These are phyloP conservation scores for Sarocladium kiliense DNA, from an alignment of 2,329 filamentous ascomycete genomes.

Conservation along the genomic window DNA sequence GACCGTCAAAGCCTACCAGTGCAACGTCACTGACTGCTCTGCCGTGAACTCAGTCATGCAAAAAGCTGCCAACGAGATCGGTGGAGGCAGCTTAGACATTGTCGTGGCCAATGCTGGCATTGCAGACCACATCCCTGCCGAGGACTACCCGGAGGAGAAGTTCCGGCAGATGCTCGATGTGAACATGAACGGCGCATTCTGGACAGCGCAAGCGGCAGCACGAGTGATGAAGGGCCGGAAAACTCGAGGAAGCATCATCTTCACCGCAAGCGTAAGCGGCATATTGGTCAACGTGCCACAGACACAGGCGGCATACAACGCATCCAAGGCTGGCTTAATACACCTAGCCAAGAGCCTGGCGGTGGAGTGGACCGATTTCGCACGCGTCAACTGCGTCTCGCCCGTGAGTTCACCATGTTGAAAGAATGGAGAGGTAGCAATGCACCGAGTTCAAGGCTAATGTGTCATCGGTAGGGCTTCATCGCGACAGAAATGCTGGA, in stretches of 20 bases:
- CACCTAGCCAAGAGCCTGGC: constrained; percentile 55
- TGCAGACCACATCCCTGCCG: constrained; percentile 27
- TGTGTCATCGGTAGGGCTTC: constrained; percentile 12
- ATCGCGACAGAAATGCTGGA: constrained; percentile 19
- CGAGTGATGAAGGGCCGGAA: constrained; percentile 27
- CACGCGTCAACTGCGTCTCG: constrained; percentile 62
- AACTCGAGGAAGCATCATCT: constrained; percentile 31
- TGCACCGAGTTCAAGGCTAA: background rate
- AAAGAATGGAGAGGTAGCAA: no score
- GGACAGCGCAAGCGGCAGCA: constrained; percentile 36
- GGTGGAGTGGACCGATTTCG: constrained; percentile 68
- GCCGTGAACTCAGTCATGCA: no score
- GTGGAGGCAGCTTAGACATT: constrained; percentile 30
- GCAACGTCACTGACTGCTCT: no score
- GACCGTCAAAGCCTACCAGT: background rate
- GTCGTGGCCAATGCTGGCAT: constrained; percentile 38
- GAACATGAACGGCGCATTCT: constrained; percentile 37
- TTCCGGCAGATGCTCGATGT: constrained; percentile 32
- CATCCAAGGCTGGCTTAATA: constrained; percentile 34
- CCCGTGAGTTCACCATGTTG: constrained; percentile 45
- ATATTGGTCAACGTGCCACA: constrained; percentile 24
- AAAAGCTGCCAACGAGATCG: constrained; percentile 28
- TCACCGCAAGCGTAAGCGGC: constrained; percentile 33
- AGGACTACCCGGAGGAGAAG: constrained; percentile 34
- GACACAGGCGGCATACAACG: constrained; percentile 34